These are phyloP conservation scores for Penicillium sp. DNA, from an alignment of 2,329 filamentous ascomycete genomes.

Conservation along the genomic window DNA sequence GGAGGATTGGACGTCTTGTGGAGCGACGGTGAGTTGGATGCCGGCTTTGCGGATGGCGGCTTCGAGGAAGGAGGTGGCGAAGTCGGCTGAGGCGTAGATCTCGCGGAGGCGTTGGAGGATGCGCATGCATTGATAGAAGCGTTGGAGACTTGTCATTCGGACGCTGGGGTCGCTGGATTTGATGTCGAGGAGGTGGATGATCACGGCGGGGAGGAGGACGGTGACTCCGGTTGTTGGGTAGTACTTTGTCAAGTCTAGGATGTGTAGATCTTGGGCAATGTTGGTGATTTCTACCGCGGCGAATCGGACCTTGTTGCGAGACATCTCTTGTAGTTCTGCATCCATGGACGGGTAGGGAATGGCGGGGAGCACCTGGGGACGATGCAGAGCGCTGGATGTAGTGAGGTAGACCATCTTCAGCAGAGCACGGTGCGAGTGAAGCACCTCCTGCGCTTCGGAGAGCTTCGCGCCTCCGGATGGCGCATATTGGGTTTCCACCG, in stretches of 20 bases:
- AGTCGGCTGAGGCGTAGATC: constrained; percentile 92
- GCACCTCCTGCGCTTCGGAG: constrained; percentile 49
- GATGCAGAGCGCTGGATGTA: constrained; percentile 85
- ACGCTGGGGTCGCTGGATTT: constrained; percentile 77
- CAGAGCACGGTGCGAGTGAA: constrained; percentile 77
- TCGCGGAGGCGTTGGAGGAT: constrained; percentile 87
- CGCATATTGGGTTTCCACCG: constrained; percentile 73
- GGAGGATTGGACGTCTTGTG: constrained; percentile 34
- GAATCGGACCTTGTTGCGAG: constrained; percentile 78
- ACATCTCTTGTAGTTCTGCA: constrained; percentile 77
- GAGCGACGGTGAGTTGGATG: constrained; percentile 66
- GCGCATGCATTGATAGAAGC: constrained; percentile 90
- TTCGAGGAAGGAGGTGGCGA: constrained; percentile 92
- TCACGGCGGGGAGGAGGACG: constrained; percentile 87
- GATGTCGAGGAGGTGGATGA: constrained; percentile 91
- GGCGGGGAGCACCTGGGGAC: constrained; percentile 85
- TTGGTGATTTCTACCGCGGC: constrained; percentile 84
- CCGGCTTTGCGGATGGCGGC: constrained; percentile 86
- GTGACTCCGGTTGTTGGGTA: constrained; percentile 90
- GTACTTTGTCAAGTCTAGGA: constrained; percentile 73
- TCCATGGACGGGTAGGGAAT: constrained; percentile 61
- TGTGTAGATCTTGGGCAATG: constrained; percentile 77
- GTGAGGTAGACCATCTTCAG: constrained; percentile 94
- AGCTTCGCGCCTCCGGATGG: constrained; percentile 62
- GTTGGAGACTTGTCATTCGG: constrained; percentile 72